These are phyloP conservation scores for Botrytis hyacinthi DNA, from an alignment of 2,329 filamentous ascomycete genomes.

Conservation along the genomic window DNA sequence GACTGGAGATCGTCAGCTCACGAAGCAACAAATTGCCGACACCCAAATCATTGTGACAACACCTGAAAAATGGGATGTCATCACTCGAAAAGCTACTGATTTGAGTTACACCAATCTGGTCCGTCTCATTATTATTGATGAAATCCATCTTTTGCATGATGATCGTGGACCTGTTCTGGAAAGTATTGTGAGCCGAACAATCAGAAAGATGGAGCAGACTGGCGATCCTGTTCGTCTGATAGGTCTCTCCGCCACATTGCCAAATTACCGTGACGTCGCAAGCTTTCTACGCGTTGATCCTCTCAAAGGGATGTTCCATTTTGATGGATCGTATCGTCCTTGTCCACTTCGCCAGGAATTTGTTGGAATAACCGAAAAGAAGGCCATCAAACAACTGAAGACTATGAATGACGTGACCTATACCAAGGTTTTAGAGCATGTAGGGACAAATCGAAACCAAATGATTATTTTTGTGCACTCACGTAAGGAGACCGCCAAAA, in stretches of 20 bases:
- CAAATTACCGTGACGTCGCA: constrained; percentile 94
- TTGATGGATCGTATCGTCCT: constrained; percentile 89
- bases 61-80: constrained; percentile 98
- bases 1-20: constrained; percentile 95
- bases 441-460: constrained; percentile 88
- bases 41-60: constrained; percentile 98
- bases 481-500: constrained; percentile 96
- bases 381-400: constrained; percentile 97
- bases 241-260: constrained; percentile 89
- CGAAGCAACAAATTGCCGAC: constrained; percentile 96
- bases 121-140: constrained; percentile 91
- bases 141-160: constrained; percentile 96
- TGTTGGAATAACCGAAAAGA: constrained; percentile 94
- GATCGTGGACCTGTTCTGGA: constrained; percentile 95
- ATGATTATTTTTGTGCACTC: constrained; percentile 99
- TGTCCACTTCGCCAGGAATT: constrained; percentile 97
- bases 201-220: constrained; percentile 89
- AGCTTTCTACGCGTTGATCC: constrained; percentile 90
- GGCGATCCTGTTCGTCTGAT: constrained; percentile 89
- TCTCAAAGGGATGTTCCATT: constrained; percentile 87
- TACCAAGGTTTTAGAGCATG: constrained; percentile 94
- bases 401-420: constrained; percentile 99
- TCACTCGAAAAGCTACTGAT: constrained; percentile 95
- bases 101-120: constrained; percentile 97
- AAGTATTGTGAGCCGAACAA: constrained; percentile 93